These are phyloP conservation scores for Leptodermis oblonga DNA, from an alignment of 257 asterid species.

Conservation along the genomic window DNA sequence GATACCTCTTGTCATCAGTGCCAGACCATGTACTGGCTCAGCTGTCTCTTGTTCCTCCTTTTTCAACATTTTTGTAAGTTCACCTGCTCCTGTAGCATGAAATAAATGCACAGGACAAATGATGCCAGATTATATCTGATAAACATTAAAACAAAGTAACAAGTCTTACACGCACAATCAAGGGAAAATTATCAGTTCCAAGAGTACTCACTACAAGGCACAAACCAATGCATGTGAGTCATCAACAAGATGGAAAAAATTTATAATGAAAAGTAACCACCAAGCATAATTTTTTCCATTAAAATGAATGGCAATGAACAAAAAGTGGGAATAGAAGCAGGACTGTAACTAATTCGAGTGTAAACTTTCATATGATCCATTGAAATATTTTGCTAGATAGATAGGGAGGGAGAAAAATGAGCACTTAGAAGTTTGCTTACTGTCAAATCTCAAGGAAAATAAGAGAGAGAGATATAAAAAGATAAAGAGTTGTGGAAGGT, in stretches of 20 bases:
- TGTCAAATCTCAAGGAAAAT: neutral
- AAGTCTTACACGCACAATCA: no score
- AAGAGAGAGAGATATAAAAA: neutral
- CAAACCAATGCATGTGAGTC: neutral
- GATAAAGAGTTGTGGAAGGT: neutral
- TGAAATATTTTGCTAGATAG: neutral
- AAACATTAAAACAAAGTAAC: no score
- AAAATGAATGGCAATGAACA: neutral
- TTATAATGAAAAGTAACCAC: neutral
- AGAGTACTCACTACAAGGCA: neutral
- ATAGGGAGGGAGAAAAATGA: neutral
- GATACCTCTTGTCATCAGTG: constrained; percentile 17
- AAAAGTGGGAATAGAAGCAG: neutral
- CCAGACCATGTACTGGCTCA: constrained; percentile 1
- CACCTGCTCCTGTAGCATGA: neutral
- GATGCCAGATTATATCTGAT: no score
- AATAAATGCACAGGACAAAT: no score
- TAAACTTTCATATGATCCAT: neutral
- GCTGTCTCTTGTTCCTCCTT: neutral
- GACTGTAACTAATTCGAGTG: neutral
- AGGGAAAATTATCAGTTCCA: neutral
- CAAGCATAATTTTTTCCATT: neutral
- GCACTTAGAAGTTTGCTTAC: neutral
- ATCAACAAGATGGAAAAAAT: neutral
- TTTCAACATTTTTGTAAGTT: neutral